Conservation (phyloP, 2,329 filamentous ascomycete genomes). For the Aspergillus quadrilineatus region DNA sequence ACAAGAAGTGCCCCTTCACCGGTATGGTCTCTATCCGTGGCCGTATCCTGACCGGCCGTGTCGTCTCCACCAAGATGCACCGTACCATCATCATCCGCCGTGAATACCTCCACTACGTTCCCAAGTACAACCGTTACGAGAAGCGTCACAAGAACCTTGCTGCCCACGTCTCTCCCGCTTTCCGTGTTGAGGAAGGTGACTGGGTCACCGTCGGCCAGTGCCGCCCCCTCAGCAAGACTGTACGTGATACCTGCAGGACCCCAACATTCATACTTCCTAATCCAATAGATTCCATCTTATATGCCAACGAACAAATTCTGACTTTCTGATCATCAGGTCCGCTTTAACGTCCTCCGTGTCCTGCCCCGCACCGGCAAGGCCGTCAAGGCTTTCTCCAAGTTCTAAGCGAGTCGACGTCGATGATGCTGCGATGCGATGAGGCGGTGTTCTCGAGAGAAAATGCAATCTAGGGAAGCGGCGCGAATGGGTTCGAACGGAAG, state of each 20-base stretch:
- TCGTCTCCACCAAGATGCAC: slow-evolving; percentile 99
- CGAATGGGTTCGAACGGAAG: slow-evolving; percentile 39
- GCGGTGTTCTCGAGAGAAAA: slow-evolving; percentile 33
- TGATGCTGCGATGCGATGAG: slow-evolving; percentile 7
- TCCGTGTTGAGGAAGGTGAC: slow-evolving; percentile 99
- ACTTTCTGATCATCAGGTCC: slow-evolving; percentile 61
- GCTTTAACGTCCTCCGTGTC: slow-evolving; percentile 99
- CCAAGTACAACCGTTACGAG: slow-evolving; percentile 99
- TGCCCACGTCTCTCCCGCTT: slow-evolving; percentile 97
- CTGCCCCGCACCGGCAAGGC: slow-evolving; percentile 95
- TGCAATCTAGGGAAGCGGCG: slow-evolving; percentile 38
- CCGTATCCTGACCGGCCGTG: slow-evolving; percentile 98
- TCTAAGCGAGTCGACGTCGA: slow-evolving; percentile 62
- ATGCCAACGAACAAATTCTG: slow-evolving; percentile 15
- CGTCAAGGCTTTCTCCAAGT: slow-evolving; percentile 98
- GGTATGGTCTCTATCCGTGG: slow-evolving; percentile 99
- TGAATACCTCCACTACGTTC: slow-evolving; percentile 99
- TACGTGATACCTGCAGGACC: slow-evolving; percentile 58
- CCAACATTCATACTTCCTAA: neutral
- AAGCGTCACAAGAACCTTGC: slow-evolving; percentile 99
- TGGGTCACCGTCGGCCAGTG: slow-evolving; percentile 99
- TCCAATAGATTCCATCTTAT: neutral
- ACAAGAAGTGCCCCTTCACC: slow-evolving; percentile 99
- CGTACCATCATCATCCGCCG: slow-evolving; percentile 98
- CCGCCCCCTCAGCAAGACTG: slow-evolving; percentile 98